Evolutionary conservation across 2,329 filamentous ascomycete species (phyloP), one percentile per base, ranked within the genome.

Genomic region (Colletotrichum melonis): DNA sequence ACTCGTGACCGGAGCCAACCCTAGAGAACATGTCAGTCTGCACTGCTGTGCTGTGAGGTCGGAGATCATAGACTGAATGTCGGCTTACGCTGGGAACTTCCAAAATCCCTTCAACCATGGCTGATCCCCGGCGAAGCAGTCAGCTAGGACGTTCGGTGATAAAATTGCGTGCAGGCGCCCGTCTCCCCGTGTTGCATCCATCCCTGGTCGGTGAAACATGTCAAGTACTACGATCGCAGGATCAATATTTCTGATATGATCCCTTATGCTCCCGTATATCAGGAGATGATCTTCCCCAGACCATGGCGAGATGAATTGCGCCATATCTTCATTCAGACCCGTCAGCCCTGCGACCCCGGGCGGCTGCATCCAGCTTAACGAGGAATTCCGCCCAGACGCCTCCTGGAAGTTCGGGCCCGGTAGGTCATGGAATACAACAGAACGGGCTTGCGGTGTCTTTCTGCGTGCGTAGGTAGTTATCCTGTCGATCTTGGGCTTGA

Each of bases 141-240:
- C 81, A 73, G 85, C 75, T 78, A 84, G 64, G 55, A 84, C 81
- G 52, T 86, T 88, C 5, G 86, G 86, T 42, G 83, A 83, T 22
- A 88, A 75, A 1, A 86, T 73, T 2, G 72, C 84, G 80, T 75
- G 85, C 74, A 19, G 80, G 49, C 78, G 68, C 46, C 76, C 74
- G n/a, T 72, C 63, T n/a, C 78, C 73, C 19, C 74, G 69, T 1
- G 75, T 71, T 2, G 75, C 76, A 42, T 80, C 77, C 12, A 79
- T 69, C 6, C 74, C 79, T 1, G 79, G 80, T 3, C 75, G 67
- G 26, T 83, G 78, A 2, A 80, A 66, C 1, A 77, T 76, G 46
- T 84, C 82, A 28, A 84, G 74, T 1, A 81, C 79, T 1, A 81
- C 75, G 11, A 83, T 49, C 5, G 80, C 77, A 1, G 82, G 81